A percentile compares a stretch with the other conserved stretches of the same genome.
Evolutionary conservation across 2,329 filamentous ascomycete genomes (phyloP).

Genomic region (Beauveria medogensis): DNA sequence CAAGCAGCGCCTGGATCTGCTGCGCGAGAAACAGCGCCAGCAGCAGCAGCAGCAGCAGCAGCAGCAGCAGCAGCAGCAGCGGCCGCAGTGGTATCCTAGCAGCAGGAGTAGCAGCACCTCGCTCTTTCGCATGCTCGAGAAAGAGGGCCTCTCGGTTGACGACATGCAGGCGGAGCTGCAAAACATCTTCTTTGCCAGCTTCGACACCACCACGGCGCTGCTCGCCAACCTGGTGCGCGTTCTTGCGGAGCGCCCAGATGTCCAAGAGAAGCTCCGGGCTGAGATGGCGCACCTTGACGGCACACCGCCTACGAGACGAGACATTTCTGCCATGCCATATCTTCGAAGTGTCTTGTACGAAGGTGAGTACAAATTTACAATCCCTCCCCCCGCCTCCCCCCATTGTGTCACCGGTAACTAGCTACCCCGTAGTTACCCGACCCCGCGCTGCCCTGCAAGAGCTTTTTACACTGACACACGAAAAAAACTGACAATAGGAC

Average conservation of each 20-base stretch:
- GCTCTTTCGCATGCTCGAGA: constrained; percentile 3
- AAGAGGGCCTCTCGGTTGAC: neutral
- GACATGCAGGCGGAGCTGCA: constrained; percentile 9
- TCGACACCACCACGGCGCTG: constrained; percentile 7
- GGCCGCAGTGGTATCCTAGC: neutral
- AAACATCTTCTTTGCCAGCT: constrained; percentile 12
- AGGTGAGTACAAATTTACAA: neutral
- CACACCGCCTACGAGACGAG: neutral
- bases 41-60: neutral
- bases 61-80: neutral
- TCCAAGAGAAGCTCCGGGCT: neutral
- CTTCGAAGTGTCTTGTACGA: constrained; percentile 5
- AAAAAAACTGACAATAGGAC: neutral
- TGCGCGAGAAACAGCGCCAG: neutral
- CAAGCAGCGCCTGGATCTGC: constrained; percentile 4
- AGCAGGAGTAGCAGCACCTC: neutral
- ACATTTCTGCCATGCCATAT: constrained; percentile 2
- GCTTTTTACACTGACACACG: neutral
- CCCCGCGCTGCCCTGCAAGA: neutral
- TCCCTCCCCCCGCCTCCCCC: neutral
- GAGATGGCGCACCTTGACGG: neutral
- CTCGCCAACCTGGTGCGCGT: constrained; percentile 6
- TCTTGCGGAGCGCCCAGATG: neutral
- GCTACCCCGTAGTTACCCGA: neutral
- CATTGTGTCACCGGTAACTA: neutral